These are phyloP conservation scores for Ophioceras dolichostomum DNA, from an alignment of 2,329 filamentous ascomycete species.

Conservation along the genomic window DNA sequence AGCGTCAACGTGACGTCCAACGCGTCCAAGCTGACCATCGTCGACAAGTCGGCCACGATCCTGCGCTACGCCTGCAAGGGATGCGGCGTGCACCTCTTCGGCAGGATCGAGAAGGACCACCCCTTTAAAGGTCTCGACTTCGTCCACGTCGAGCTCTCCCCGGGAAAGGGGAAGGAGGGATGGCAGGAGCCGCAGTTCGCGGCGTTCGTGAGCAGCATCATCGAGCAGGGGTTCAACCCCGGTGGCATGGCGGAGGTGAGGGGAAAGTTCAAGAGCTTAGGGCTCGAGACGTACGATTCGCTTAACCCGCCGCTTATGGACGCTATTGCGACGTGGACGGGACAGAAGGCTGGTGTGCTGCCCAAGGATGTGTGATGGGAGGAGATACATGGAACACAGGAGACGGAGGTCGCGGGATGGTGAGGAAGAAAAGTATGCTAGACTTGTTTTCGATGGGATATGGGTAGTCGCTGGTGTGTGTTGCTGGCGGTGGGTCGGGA, in stretches of 20 bases:
- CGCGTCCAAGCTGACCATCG: constrained; percentile 39
- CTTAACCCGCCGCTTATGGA: constrained; percentile 54
- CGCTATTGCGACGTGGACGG: constrained; percentile 41
- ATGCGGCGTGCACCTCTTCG: constrained; percentile 52
- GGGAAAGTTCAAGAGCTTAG: constrained; percentile 35
- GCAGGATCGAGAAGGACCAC: constrained; percentile 52
- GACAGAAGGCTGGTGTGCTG: constrained; percentile 27
- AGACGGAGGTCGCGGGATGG: too few species aligned
- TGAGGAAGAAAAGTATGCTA: too few species aligned
- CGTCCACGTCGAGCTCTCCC: constrained; percentile 50
- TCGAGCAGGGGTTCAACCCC: constrained; percentile 53
- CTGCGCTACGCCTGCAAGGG: constrained; percentile 46
- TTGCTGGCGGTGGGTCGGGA: too few species aligned
- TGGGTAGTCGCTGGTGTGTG: too few species aligned
- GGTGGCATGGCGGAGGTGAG: constrained; percentile 42
- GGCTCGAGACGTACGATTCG: constrained; percentile 50
- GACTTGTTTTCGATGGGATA: too few species aligned
- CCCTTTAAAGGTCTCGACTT: constrained; percentile 59
- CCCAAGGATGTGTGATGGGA: constrained; percentile 9
- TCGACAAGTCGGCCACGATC: constrained; percentile 45
- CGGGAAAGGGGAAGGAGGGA: constrained; percentile 31
- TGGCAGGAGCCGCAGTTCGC: constrained; percentile 64
- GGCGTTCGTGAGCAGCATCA: constrained; percentile 54
- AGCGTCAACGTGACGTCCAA: constrained; percentile 45
- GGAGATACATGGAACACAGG: too few species aligned